Percentiles rank a stretch among this genome's conserved stretches.
phyloP scores from a whole-genome alignment of 2,329 filamentous ascomycete genomes.

The Colletotrichum sp. region DNA sequence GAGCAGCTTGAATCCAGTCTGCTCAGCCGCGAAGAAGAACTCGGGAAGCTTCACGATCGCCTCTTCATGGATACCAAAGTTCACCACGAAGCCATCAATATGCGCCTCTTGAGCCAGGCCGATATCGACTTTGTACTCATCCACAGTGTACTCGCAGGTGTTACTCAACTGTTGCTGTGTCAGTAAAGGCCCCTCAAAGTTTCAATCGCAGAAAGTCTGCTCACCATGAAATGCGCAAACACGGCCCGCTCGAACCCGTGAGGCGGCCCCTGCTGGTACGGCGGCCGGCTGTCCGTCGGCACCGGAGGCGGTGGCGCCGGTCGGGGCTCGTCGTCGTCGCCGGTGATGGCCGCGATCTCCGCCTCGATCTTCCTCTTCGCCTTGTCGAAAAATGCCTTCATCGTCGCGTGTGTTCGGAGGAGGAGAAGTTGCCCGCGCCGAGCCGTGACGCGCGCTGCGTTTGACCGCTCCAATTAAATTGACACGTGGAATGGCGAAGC shows the following conservation, averaged over 20 bases:
- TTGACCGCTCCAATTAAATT: constrained; percentile 18
- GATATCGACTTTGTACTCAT: constrained; percentile 18
- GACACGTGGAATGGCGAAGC: constrained; percentile 21
- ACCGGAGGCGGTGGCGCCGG: not conserved
- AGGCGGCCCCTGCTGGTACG: not conserved
- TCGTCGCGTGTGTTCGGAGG: not conserved
- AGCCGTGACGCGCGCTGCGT: constrained; percentile 2
- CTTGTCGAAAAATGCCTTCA: constrained; percentile 19
- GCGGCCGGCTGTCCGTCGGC: not conserved
- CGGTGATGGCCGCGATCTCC: constrained; percentile 16
- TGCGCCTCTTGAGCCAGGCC: constrained; percentile 16
- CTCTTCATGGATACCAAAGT: constrained; percentile 20
- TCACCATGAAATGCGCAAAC: constrained; percentile 20
- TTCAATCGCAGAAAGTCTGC: not conserved
- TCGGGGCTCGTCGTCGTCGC: constrained; percentile 12
- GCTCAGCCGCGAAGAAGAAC: constrained; percentile 12
- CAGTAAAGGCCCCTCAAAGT: not conserved
- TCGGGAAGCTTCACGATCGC: constrained; percentile 16
- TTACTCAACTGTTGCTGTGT: constrained; percentile 8
- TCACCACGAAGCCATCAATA: constrained; percentile 19
- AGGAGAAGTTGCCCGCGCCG: not conserved
- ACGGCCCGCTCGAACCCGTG: constrained; percentile 9
- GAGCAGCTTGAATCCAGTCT: constrained; percentile 19
- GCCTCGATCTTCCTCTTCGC: constrained; percentile 19
- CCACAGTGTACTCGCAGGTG: constrained; percentile 7